Conservation (phyloP, 2,329 filamentous ascomycete species). For the Alternaria arbusti region DNA sequence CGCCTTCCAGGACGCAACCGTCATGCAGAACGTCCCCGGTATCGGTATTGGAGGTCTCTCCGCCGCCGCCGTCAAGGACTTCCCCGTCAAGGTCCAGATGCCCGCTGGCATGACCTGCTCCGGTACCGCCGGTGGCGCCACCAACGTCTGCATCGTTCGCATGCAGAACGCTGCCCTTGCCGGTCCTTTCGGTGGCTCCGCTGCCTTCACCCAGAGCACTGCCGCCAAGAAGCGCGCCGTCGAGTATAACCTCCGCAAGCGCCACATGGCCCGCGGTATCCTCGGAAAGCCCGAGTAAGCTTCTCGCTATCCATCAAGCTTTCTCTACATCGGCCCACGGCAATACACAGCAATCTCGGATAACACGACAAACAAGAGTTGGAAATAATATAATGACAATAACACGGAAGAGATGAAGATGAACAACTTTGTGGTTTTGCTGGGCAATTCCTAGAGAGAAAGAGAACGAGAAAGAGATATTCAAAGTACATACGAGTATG, state of each 20-base stretch:
- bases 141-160: conserved; percentile 70
- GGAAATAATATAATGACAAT: not conserved
- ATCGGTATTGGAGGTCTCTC: conserved; percentile 64
- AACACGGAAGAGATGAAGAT: not conserved
- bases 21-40: conserved; percentile 68
- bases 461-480: not conserved
- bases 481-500: not conserved
- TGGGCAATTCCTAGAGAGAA: not conserved
- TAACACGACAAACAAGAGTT: not conserved
- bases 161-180: conserved; percentile 67
- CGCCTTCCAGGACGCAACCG: conserved; percentile 66
- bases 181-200: conserved; percentile 71
- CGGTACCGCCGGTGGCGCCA: conserved; percentile 63
- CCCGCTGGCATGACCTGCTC: conserved; percentile 71
- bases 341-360: not conserved
- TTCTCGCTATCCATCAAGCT: not conserved
- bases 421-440: conserved; percentile 4
- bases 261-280: conserved; percentile 45
- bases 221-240: conserved; percentile 67
- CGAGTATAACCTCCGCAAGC: conserved; percentile 57
- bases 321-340: not conserved
- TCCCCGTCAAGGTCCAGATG: conserved; percentile 70
- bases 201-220: conserved; percentile 67
- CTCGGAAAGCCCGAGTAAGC: conserved; percentile 37
- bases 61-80: conserved; percentile 66